Conservation (phyloP, 495 filamentous ascomycete species). For the Penicillium arizonense region DNA sequence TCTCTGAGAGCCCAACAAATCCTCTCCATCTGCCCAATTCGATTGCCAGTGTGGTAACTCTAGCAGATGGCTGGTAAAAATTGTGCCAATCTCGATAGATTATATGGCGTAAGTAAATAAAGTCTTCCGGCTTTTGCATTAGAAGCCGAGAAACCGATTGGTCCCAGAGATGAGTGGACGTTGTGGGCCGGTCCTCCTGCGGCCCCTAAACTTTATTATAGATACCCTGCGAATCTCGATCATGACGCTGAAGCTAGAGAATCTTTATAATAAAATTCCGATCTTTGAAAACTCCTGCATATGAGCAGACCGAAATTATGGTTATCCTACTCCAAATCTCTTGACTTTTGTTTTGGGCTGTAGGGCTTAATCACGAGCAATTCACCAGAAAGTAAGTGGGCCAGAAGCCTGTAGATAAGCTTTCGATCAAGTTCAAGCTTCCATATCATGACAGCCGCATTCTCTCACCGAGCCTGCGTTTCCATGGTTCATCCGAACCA, state of each 20-base stretch:
- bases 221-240: neutral
- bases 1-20: no score
- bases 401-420: slow-evolving; percentile 1
- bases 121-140: no score
- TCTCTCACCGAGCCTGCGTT: neutral
- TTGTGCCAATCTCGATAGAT: no score
- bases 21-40: no score
- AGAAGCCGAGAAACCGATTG: no score
- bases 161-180: no score
- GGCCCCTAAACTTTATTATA: neutral
- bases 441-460: neutral
- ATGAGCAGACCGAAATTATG: no score
- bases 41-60: no score
- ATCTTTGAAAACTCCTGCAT: neutral
- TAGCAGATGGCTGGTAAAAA: no score
- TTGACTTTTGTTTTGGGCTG: neutral
- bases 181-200: no score
- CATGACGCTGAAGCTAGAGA: neutral
- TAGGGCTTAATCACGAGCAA: neutral
- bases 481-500: no score
- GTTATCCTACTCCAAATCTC: neutral
- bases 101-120: no score
- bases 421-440: slow-evolving; percentile 1
- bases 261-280: neutral
- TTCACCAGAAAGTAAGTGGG: neutral